Percentiles rank a stretch among this genome's conserved stretches.
Evolutionary conservation across 768 basidiomycete genomes (phyloP).

Genomic region (Psilocybe tampanensis): DNA sequence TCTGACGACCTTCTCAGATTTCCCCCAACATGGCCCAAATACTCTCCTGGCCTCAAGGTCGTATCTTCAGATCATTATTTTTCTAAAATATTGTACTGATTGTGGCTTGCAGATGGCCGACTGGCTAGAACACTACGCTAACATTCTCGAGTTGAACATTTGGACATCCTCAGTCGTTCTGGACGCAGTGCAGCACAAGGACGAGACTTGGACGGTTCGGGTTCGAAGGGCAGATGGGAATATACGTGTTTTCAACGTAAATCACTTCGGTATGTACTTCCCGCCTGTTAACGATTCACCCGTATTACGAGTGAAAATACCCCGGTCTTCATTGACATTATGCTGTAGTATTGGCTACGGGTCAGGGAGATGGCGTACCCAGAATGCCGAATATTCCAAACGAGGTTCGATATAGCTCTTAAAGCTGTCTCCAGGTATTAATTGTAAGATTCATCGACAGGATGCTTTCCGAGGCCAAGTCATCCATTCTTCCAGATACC

Average conservation of each 20-base stretch:
- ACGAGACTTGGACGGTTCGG: slow-evolving; percentile 42
- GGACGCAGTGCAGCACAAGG: slow-evolving; percentile 34
- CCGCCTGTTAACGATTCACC: no score
- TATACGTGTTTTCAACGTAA: slow-evolving; percentile 42
- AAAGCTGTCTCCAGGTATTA: no score
- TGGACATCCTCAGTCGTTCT: slow-evolving; percentile 49
- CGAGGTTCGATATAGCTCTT: neutral
- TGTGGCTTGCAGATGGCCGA: slow-evolving; percentile 26
- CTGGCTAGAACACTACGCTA: slow-evolving; percentile 35
- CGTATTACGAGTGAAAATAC: no score
- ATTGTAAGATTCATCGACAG: no score
- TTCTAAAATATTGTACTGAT: slow-evolving; percentile 21
- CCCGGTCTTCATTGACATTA: slow-evolving; percentile 1
- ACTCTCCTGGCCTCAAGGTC: slow-evolving; percentile 32
- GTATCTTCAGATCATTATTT: neutral
- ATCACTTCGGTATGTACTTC: slow-evolving; percentile 52
- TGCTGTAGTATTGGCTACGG: neutral
- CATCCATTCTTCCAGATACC: slow-evolving; percentile 60
- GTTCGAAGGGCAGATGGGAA: slow-evolving; percentile 37
- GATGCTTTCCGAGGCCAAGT: slow-evolving; percentile 64
- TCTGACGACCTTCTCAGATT: slow-evolving; percentile 21
- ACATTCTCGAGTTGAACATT: slow-evolving; percentile 45
- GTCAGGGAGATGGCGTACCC: neutral
- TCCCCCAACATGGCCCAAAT: slow-evolving; percentile 34
- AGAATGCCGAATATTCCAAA: neutral